These are phyloP conservation scores for Hansenula anomala DNA, from an alignment of 1,139 yeast species.

Conservation along the genomic window DNA sequence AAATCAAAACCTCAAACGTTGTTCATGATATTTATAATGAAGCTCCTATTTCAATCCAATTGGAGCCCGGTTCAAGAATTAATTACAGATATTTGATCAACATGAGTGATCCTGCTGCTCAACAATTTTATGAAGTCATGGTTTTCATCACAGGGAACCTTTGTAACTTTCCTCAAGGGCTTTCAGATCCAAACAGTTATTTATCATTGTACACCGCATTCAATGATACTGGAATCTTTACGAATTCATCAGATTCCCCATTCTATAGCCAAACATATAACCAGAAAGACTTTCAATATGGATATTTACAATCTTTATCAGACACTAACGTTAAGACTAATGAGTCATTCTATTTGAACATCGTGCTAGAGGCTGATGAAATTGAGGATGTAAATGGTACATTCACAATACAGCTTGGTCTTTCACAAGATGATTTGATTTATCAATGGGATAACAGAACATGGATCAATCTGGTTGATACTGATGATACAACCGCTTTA, in stretches of 20 bases:
- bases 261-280: conserved; percentile 14
- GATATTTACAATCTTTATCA: conserved; percentile 55
- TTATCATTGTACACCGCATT: conserved; percentile 48
- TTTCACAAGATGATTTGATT: conserved; percentile 59
- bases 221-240: conserved; percentile 34
- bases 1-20: no score
- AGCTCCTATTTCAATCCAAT: neutral
- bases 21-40: neutral
- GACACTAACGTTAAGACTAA: conserved; percentile 29
- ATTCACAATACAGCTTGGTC: conserved; percentile 67
- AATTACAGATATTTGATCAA: conserved; percentile 1
- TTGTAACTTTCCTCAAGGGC: conserved; percentile 40
- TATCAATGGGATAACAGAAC: conserved; percentile 66
- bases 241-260: conserved; percentile 21
- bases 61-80: neutral
- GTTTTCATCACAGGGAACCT: conserved; percentile 59
- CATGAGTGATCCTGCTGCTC: neutral
- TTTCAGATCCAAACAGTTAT: conserved; percentile 30
- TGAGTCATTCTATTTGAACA: conserved; percentile 37
- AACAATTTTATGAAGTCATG: conserved; percentile 41
- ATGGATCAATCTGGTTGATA: conserved; percentile 61
- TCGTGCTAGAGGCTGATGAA: conserved; percentile 36
- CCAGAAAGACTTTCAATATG: conserved; percentile 33
- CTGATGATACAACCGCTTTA: conserved; percentile 69
- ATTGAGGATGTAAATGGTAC: conserved; percentile 28